Evolutionary conservation across 2,329 filamentous ascomycete species (phyloP), one percentile per base, ranked within the genome.

Genomic region (Fusarium siculi): DNA sequence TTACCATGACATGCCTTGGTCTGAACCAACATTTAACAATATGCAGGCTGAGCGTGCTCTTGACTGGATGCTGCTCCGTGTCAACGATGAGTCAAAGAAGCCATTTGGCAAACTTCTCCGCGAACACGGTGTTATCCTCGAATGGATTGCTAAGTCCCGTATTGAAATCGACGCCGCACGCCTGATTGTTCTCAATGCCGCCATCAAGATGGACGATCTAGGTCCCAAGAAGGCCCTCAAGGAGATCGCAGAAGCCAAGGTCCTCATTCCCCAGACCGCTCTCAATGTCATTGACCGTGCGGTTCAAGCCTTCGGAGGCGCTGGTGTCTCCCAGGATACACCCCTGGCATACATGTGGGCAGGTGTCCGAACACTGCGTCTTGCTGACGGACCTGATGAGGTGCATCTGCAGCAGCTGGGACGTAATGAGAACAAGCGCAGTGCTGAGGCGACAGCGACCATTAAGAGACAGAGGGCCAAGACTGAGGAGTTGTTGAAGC

Each of bases 311-410:
- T 97, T 95, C 79, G 96, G 96, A 68, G 96, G 92, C 67, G 94
- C 93, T 8, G 96, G 96, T 80, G 93, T 99, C 54, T 93, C 91
- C 79, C 96, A 98, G 86, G 96, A 99, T 80, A 98, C 96, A 4
- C 96, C 96, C 25, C 86, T 99, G 73, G 95, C 95, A 18, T 88
- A 87, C 80, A 92, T 95, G 90, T 97, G 93, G 91, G 91, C 93
- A 25, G 85, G 88, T 68, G 93, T 95, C 78, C 87, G 95, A 66
- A 97, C 95, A 11, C 87, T 97, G 82, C 88, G 93, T 69, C 90
- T 97, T 76, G 95, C 94, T 1, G 96, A 99, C 83, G 96, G 96
- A 1, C 96, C 96, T 0, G 96, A 99, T 83, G 96, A 99, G 89
- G 96, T 98, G 68, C 96, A 97, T 82, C 83, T 95, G 74, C 86